These are phyloP conservation scores for Parastagonospora avenae DNA, from an alignment of 2,329 filamentous ascomycete species.

Conservation along the genomic window DNA sequence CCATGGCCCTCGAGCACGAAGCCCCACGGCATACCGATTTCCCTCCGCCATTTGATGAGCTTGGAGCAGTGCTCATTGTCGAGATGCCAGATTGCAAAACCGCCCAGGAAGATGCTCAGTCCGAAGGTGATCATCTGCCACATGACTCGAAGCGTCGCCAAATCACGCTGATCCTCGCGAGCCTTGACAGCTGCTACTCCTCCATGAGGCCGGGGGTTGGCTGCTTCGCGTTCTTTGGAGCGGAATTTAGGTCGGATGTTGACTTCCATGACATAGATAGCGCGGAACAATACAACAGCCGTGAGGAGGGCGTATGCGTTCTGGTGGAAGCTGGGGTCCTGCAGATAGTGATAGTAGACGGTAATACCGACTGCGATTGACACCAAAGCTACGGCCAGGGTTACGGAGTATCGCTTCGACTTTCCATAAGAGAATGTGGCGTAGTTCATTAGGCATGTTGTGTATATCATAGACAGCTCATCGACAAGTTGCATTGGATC, in stretches of 20 bases:
- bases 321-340: slow-evolving; percentile 84
- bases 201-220: slow-evolving; percentile 28
- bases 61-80: slow-evolving; percentile 77
- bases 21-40: slow-evolving; percentile 79
- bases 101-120: slow-evolving; percentile 72
- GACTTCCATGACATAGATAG: slow-evolving; percentile 77
- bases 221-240: slow-evolving; percentile 47
- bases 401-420: slow-evolving; percentile 55
- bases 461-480: slow-evolving; percentile 75
- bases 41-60: slow-evolving; percentile 68
- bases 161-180: slow-evolving; percentile 61
- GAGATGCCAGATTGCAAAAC: slow-evolving; percentile 77
- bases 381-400: slow-evolving; percentile 64
- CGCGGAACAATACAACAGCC: slow-evolving; percentile 70
- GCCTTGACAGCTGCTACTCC: slow-evolving; percentile 46
- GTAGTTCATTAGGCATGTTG: slow-evolving; percentile 69
- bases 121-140: slow-evolving; percentile 76
- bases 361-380: slow-evolving; percentile 69
- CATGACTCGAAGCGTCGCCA: slow-evolving; percentile 68
- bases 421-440: slow-evolving; percentile 76
- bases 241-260: slow-evolving; percentile 63
- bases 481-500: slow-evolving; percentile 75
- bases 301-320: slow-evolving; percentile 77
- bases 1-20: slow-evolving; percentile 74
- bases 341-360: slow-evolving; percentile 78